Conservation (phyloP, 2,329 filamentous ascomycete genomes). For the Fonsecaea pedrosoi region DNA sequence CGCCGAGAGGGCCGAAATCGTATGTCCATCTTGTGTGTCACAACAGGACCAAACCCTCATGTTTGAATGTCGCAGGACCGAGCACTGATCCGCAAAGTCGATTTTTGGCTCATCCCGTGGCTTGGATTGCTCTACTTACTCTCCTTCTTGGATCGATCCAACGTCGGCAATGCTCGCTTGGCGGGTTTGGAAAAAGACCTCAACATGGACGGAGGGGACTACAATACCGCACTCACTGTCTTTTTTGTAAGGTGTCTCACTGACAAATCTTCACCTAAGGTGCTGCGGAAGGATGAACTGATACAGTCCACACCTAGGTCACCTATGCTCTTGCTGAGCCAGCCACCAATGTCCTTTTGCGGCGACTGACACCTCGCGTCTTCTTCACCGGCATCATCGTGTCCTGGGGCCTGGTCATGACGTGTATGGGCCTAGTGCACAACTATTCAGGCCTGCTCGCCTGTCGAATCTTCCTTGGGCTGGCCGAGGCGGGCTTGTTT, state of each 20-base stretch:
- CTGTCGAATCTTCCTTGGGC: slow-evolving; percentile 57
- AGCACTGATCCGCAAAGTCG: slow-evolving; percentile 46
- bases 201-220: slow-evolving; percentile 37
- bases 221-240: slow-evolving; percentile 67
- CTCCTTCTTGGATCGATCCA: slow-evolving; percentile 46
- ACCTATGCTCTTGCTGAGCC: slow-evolving; percentile 79
- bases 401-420: slow-evolving; percentile 57
- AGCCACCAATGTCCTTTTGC: slow-evolving; percentile 79
- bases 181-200: slow-evolving; percentile 42
- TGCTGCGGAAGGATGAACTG: neutral
- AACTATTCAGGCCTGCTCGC: slow-evolving; percentile 55
- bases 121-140: slow-evolving; percentile 42
- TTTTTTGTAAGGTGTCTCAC: slow-evolving; percentile 59
- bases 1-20: slow-evolving; percentile 67
- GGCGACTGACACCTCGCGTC: slow-evolving; percentile 74
- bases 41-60: too few species aligned
- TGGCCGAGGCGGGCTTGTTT: slow-evolving; percentile 59
- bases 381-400: slow-evolving; percentile 82
- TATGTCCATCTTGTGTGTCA: slow-evolving; percentile 49
- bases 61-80: slow-evolving; percentile 46
- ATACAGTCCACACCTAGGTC: slow-evolving; percentile 65
- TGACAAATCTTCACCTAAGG: neutral
- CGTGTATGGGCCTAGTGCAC: slow-evolving; percentile 41
- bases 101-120: slow-evolving; percentile 36
- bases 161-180: slow-evolving; percentile 48